Evolutionary conservation across 73 alveolate species (phyloP), one percentile per base, ranked within the genome.

Genomic region (Paramecium tetraurelia): DNA sequence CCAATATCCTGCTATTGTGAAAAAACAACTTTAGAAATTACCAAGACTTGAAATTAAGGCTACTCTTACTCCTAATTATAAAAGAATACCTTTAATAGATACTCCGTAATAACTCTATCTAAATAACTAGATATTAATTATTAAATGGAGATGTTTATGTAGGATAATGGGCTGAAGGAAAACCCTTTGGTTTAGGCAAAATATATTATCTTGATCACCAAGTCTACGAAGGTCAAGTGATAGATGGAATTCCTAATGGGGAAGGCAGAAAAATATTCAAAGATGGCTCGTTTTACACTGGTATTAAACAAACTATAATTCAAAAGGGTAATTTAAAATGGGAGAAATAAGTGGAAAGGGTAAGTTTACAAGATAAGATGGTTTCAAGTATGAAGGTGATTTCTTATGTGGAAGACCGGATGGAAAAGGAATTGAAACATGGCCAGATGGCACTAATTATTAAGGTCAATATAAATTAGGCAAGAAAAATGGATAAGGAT

Each of bases 321-420:
- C 63, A 14, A 10, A 57, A 57, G 92, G 93, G 11, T 21, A 85
- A 21, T 85, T 85, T 69, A 33, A 85, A 20, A 85, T 59, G 85
- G 93, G 93, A 2, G 63, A 46, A 24, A 85, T 85, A 9, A 69
- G 22, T 12, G 95, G 95, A 8, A 41, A 46, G 48, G 95, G 95
- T 11, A 89, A 76, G 38, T 71, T 38, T 5, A 29, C 12, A 80
- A 46, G 89, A 58, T 14, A 75, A 4, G 68, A 90, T 77, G 95
- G 95, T 9, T 90, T 89, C 21, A 83, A 92, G 41, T 93, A 93
- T 92, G 93, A 92, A 8, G 96, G 96, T 7, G 83, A 93, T 33
- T 93, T 38, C 21, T 38, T 38, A 58, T 48, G 70, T 35, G 95
- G 92, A 16, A 75, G 38, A 29, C 90, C 89, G 5, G 92, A 93